Evolutionary conservation across 164 flowering plant species (phyloP).

Genomic region (Stephania japonica): DNA sequence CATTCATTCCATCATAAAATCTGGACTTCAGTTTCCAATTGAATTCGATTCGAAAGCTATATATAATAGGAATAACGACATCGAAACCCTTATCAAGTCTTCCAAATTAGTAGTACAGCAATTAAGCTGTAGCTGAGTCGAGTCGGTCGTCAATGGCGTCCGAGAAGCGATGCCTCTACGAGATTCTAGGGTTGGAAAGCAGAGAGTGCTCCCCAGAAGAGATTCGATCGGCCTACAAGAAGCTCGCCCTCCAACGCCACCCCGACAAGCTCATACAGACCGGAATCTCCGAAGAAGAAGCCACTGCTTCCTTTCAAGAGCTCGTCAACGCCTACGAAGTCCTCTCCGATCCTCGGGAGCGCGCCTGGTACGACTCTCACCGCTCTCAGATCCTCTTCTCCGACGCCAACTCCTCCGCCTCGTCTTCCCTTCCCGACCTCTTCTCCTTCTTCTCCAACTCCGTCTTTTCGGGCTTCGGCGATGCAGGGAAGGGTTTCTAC

Average conservation of each 20-base stretch:
- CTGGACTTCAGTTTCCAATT: background rate
- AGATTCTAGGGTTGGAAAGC: constrained; percentile 49
- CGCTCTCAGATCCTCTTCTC: constrained; percentile 89
- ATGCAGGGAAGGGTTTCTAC: constrained; percentile 60
- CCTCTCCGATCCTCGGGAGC: constrained; percentile 82
- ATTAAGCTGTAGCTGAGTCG: background rate
- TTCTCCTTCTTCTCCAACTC: constrained; percentile 64
- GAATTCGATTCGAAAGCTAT: background rate
- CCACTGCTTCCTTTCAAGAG: constrained; percentile 87
- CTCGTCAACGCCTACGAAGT: constrained; percentile 89
- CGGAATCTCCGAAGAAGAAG: constrained; percentile 55
- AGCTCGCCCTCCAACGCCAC: constrained; percentile 82
- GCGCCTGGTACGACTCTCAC: constrained; percentile 94
- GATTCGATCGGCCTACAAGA: constrained; percentile 76
- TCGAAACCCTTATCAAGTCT: background rate
- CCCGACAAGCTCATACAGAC: constrained; percentile 84
- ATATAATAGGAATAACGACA: background rate
- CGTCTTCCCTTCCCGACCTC: constrained; percentile 29
- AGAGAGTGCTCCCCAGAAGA: constrained; percentile 64
- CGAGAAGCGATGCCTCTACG: constrained; percentile 58
- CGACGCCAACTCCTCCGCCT: constrained; percentile 20
- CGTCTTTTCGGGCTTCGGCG: constrained; percentile 58
- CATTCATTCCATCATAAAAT: too few relatives aligned
- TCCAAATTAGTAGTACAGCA: background rate
- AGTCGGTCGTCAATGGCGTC: constrained; percentile 1